Conservation (phyloP, 306 rosid species). For the Neltuma alba region DNA sequence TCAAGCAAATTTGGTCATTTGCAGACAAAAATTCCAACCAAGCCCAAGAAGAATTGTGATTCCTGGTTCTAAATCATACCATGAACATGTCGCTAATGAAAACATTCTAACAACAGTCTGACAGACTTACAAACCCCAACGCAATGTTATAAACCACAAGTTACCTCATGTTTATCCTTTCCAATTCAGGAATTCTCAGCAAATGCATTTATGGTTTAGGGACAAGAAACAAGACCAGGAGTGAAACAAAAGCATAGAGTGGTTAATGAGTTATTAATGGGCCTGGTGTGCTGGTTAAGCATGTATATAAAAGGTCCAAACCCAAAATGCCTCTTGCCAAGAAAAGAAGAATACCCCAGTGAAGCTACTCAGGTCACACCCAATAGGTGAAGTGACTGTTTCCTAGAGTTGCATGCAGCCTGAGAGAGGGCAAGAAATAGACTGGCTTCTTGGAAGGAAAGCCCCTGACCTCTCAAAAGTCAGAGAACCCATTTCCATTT, state of each 20-base stretch:
- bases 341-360: background rate
- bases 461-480: background rate
- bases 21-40: background rate
- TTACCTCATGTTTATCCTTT: background rate
- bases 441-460: background rate
- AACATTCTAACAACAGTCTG: slow-evolving; percentile 8
- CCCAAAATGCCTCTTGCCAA: background rate
- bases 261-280: background rate
- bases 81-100: slow-evolving; percentile 5
- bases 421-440: background rate
- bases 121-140: slow-evolving; percentile 17
- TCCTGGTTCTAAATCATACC: slow-evolving; percentile 12
- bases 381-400: background rate
- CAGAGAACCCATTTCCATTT: background rate
- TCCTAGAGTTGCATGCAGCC: background rate
- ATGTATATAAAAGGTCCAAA: background rate
- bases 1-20: slow-evolving; percentile 21
- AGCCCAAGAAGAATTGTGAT: slow-evolving; percentile 10
- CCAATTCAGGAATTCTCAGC: background rate
- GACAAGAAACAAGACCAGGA: background rate
- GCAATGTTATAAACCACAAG: slow-evolving; percentile 15
- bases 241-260: background rate
- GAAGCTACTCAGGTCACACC: background rate
- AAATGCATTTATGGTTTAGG: background rate
- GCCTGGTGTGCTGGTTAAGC: background rate